Evolutionary conservation across 306 rosid species (phyloP), one percentile per base, ranked within the genome.

Genomic region (Quillaja saponaria): DNA sequence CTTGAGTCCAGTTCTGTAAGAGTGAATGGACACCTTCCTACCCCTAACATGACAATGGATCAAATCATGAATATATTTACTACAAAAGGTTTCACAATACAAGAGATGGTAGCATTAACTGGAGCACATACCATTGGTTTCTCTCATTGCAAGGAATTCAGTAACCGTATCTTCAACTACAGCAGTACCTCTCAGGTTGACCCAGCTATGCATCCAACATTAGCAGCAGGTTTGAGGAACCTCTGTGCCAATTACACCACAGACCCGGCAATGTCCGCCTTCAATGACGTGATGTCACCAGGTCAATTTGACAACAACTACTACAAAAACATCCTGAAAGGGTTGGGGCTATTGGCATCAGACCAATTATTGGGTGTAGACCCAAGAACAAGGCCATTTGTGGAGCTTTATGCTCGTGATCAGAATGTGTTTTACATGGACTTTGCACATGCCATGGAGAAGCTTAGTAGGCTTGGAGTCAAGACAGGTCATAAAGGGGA

Each of bases 71-170:
- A 76, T 6, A 19, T 68, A 21, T 82, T 72, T 51, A 58, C 44
- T 0, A 9, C 14, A 9, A 82, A 63, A 56, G 84, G 82, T 5
- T 79, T 82, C 60, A 61, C 73, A 14, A 17, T 76, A 28, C 46
- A 68, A 57, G 82, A 82, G 66, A 64, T 76, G 78, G 87, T 82
- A 5, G 87, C 87, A 7, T 55, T 82, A 6, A 55, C 47, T 13
- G 87, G 87, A 5, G 78, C 67, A 39, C 84, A 80, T 66, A 82
- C 84, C 12, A 76, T 82, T 33, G 87, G 87, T 4, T 79, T 72
- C 73, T 69, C 84, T 2, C 84, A 79, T 41, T 82, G 87, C 73
- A 79, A 66, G 25, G 87, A 82, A 42, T 82, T 82, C 71, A 11
- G 76, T 20, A 37, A 72, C 8, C 56, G 87, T 9, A 9, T 82